phyloP scores from a whole-genome alignment of 2,329 filamentous ascomycete species.

The Rasamsonia emersonii region DNA sequence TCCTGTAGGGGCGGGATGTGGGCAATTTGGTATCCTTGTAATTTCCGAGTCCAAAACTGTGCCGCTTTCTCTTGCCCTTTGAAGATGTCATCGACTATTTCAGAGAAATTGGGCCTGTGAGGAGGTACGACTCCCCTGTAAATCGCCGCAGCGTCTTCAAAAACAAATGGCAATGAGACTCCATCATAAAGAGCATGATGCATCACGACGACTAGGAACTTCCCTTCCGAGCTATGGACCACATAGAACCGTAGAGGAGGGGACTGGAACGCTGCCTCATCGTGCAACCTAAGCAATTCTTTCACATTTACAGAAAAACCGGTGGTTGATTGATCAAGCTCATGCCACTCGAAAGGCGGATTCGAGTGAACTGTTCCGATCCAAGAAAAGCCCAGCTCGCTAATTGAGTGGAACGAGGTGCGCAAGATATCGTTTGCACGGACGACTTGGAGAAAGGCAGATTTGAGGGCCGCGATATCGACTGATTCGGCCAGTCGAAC shows the following conservation, averaged over 20 bases:
- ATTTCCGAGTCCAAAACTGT: constrained; percentile 15
- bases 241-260: constrained; percentile 29
- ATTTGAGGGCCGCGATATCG: constrained; percentile 40
- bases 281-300: constrained; percentile 11
- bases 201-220: constrained; percentile 49
- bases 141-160: constrained; percentile 20
- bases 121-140: constrained; percentile 6
- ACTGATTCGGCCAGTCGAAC: constrained; percentile 44
- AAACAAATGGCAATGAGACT: constrained; percentile 33
- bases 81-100: constrained; percentile 47
- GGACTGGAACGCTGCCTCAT: constrained; percentile 12
- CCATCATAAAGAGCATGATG: constrained; percentile 47
- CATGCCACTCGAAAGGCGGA: constrained; percentile 13
- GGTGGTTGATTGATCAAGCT: constrained; percentile 12
- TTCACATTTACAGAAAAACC: constrained; percentile 8
- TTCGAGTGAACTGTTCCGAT: constrained; percentile 19
- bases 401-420: constrained; percentile 38
- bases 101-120: constrained; percentile 21
- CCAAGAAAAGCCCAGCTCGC: constrained; percentile 16
- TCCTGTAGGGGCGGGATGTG: constrained; percentile 14
- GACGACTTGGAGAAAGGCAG: constrained; percentile 50
- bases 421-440: constrained; percentile 55
- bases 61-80: constrained; percentile 37
- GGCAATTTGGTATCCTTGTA: constrained; percentile 14
- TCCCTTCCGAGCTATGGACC: constrained; percentile 18